phyloP scores from a whole-genome alignment of 352 stramenopile species.

The Peronospora tabacina region DNA sequence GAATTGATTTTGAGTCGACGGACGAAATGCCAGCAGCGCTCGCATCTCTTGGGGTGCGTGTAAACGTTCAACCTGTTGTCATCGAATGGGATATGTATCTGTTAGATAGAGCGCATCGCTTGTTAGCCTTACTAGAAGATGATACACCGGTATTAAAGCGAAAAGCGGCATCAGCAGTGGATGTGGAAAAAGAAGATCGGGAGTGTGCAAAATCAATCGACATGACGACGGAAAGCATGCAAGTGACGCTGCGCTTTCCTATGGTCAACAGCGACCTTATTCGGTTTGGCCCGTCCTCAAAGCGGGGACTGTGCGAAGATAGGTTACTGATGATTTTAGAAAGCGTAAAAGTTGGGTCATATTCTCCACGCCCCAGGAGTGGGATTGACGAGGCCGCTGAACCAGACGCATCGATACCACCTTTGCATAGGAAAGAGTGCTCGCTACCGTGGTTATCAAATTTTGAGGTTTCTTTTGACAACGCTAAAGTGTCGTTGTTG shows the following conservation, averaged over 20 bases:
- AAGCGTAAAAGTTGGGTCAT: slow-evolving; percentile 41
- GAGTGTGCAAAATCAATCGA: slow-evolving; percentile 55
- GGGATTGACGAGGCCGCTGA: slow-evolving; percentile 10
- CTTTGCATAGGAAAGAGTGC: slow-evolving; percentile 12
- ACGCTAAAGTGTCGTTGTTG: slow-evolving; percentile 36
- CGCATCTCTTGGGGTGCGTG: slow-evolving; percentile 45
- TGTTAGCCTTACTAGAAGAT: slow-evolving; percentile 70
- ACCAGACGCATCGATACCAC: slow-evolving; percentile 10
- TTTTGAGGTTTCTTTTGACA: slow-evolving; percentile 56
- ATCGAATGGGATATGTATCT: slow-evolving; percentile 86
- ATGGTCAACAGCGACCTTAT: slow-evolving; percentile 81
- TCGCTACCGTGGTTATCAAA: slow-evolving; percentile 59
- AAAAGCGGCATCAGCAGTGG: slow-evolving; percentile 8
- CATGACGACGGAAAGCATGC: slow-evolving; percentile 60
- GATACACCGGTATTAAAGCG: slow-evolving; percentile 16
- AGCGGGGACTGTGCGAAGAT: slow-evolving; percentile 77
- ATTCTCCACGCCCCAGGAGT: slow-evolving; percentile 7
- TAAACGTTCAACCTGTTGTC: slow-evolving; percentile 67
- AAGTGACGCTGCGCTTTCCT: slow-evolving; percentile 70
- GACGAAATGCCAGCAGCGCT: slow-evolving; percentile 20
- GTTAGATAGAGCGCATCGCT: slow-evolving; percentile 61
- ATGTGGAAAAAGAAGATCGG: slow-evolving; percentile 1
- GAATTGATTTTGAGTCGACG: slow-evolving; percentile 44
- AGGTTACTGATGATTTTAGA: slow-evolving; percentile 64
- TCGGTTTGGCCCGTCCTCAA: slow-evolving; percentile 70